Conservation (phyloP, 2,329 filamentous ascomycete species). For the Apiospora arundinis region DNA sequence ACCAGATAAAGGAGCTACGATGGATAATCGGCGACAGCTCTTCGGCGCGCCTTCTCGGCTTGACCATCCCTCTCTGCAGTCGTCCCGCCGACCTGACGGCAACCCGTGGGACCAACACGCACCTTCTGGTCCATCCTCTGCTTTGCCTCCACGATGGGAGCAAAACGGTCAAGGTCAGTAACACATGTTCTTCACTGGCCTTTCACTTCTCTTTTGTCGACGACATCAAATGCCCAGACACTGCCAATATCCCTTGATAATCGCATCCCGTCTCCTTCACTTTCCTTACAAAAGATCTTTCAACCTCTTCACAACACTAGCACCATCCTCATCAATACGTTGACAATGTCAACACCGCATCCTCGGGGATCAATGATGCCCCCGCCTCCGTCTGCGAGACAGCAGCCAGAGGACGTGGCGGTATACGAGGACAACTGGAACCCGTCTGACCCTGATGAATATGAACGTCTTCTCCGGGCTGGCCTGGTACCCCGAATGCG, state of each 20-base stretch:
- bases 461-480: neutral
- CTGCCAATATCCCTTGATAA: neutral
- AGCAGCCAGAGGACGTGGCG: conserved; percentile 16
- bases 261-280: neutral
- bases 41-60: neutral
- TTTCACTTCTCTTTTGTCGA: neutral
- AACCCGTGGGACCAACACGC: conserved; percentile 3
- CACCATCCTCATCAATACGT: neutral
- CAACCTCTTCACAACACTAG: neutral
- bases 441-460: neutral
- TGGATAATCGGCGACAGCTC: conserved; percentile 13
- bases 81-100: neutral
- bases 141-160: conserved; percentile 7
- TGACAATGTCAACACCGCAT: neutral
- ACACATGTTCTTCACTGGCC: neutral
- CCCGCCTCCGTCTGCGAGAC: neutral
- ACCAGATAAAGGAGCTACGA: conserved; percentile 2
- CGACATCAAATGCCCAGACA: neutral
- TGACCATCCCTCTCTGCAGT: conserved; percentile 2
- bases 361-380: neutral
- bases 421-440: conserved; percentile 4
- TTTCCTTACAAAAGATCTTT: neutral
- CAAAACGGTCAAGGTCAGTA: conserved; percentile 4
- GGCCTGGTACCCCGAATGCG: neutral
- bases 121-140: neutral